Base-by-base conservation (phyloP, 352 stramenopile species). In the Globisporangium orthogonon region DNA sequence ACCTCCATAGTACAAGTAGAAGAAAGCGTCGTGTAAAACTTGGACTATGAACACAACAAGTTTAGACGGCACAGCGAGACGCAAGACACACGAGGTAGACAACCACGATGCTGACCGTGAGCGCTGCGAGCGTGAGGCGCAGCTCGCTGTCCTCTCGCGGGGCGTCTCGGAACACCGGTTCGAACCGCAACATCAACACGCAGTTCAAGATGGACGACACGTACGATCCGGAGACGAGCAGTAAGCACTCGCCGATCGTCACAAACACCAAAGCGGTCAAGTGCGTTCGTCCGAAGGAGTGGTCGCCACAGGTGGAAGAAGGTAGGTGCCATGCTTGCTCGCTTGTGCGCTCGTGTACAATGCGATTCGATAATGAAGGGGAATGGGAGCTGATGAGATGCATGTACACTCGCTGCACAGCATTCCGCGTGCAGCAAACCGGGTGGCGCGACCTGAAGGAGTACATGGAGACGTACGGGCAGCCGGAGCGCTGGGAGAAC, bases 401-500 rank as follows among this genome's bases (percentile, higher is more conserved):
- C 37, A 13, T 15, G 37, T 41, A 7, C 37, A 3, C 6, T 13
- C 13, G 35, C 7, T 2, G 35, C 9, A 18, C 14, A 35, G 79
- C 83, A 0, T 91, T 90, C 45, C 75, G 81, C 0, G 74, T 91
- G 35, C 83, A 91, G 54, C 78, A 90, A 40, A 73, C 81, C 0
- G 81, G 79, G 13, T 91, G 77, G 78, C 69, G 72, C 6, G 83
- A 93, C 51, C 65, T 91, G 48, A 89, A 88, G 49, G 81, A 91
- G 67, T 91, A 93, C 67, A 86, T 82, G 68, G 74, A 87, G 59
- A 83, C 71, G 30, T 88, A 90, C 46, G 80, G 80, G 18, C 67
- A 89, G 46, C 83, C 78, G 2, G 76, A 90, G 23, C 78, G 78
- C 50, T 90, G 80, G 79, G 62, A 78, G 28, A 92, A 90, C 40